phyloP scores from a whole-genome alignment of 305 asterid species.

The Rubia tinctorum region DNA sequence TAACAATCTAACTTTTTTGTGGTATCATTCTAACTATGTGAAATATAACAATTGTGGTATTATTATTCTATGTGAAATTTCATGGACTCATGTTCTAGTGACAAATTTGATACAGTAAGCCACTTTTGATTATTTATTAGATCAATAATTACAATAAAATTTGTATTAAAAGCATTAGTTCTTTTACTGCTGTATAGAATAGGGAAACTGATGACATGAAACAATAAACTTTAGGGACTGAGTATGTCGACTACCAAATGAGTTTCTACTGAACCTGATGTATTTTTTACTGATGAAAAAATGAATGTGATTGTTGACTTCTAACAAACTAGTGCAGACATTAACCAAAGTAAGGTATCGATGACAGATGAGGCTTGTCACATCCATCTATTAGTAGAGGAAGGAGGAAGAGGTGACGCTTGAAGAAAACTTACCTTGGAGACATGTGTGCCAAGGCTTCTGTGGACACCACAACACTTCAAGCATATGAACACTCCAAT shows the following conservation, averaged over 20 bases:
- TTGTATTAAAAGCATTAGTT: not conserved
- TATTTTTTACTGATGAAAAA: not conserved
- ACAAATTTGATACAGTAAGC: not conserved
- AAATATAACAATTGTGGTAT: no score
- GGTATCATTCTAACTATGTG: not conserved
- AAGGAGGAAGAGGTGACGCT: not conserved
- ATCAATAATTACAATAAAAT: not conserved
- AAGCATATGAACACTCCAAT: constrained; percentile 95
- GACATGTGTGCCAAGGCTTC: constrained; percentile 90
- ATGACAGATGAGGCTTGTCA: not conserved
- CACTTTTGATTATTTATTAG: not conserved
- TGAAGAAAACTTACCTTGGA: constrained; percentile 63
- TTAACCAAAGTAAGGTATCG: not conserved
- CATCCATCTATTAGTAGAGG: not conserved
- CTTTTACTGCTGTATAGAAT: not conserved
- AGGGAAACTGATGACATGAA: not conserved
- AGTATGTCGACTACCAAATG: not conserved
- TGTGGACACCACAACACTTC: constrained; percentile 93
- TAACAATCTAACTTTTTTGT: no score
- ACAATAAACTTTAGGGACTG: not conserved
- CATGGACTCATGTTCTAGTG: not conserved
- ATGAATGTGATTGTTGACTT: not conserved
- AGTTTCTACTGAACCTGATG: not conserved
- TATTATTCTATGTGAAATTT: not conserved
- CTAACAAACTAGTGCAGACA: not conserved